Evolutionary conservation across 495 filamentous ascomycete species (phyloP), one percentile per base, ranked within the genome.

Genomic region (Margaritispora aquatica): DNA sequence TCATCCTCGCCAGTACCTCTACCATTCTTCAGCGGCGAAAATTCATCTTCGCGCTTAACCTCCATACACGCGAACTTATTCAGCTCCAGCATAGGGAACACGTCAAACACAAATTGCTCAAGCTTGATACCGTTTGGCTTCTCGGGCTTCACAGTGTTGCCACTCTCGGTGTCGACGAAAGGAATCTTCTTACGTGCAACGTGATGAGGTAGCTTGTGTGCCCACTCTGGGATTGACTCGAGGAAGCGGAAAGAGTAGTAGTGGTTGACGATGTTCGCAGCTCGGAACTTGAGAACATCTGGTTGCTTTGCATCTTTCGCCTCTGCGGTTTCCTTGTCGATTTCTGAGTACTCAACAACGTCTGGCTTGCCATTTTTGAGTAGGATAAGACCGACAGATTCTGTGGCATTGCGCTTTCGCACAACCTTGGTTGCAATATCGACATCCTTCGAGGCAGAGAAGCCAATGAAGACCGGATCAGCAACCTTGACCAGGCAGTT

Each of bases 211-310:
- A 99, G 81, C 63, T 83, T 81, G 75, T 93, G 84, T 20, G 84
- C 83, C 86, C 87, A 96, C 64, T 84, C 78, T 52, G 93, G 90
- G 64, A 97, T 96, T 46, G 82, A 86, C 70, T 96, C 88, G 51
- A 99, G 80, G 79, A 97, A 99, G 57, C 83, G 77, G 80, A 91
- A 95, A 31, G 88, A 92, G 78, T 99, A 99, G 81, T 97, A 99
- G 79, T 99, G 94, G 80, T 99, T 99, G 75, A 99, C 94, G 60
- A 99, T 99, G 76, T 99, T 99, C 63, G 92, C 94, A 52, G 94
- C 93, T 46, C 94, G 86, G 86, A 96, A 97, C 75, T 90, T 96
- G 69, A 99, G 83, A 54, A 97, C 77, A 47, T 84, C 84, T 1
- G 81, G 78, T 67, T 97, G 85, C 71, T 90, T 88, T 55, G 88